Evolutionary conservation across 2,329 filamentous ascomycete species (phyloP).

Genomic region (Huntiella decipiens): DNA sequence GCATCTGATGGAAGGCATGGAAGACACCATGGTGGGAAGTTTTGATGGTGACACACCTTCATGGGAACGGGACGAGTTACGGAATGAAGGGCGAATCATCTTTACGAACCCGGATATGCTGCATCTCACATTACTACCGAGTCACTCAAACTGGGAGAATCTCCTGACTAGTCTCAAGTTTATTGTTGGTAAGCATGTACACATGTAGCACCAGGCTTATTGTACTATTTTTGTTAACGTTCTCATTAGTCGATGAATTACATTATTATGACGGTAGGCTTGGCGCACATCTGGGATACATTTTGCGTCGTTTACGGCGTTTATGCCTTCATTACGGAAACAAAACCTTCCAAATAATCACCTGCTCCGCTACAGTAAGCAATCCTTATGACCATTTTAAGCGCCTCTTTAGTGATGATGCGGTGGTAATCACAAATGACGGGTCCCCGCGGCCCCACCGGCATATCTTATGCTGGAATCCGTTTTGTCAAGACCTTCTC

Average conservation of each 20-base stretch:
- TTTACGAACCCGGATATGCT: slow-evolving; percentile 99
- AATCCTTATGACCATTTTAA: slow-evolving; percentile 86
- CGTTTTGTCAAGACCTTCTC: background rate
- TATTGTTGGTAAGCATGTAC: slow-evolving; percentile 43
- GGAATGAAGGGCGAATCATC: slow-evolving; percentile 78
- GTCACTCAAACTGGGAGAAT: slow-evolving; percentile 73
- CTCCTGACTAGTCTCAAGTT: slow-evolving; percentile 81
- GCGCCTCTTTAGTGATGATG: slow-evolving; percentile 76
- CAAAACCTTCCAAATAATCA: slow-evolving; percentile 53
- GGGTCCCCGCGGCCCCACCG: slow-evolving; percentile 48
- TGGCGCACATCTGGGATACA: slow-evolving; percentile 81
- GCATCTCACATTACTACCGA: slow-evolving; percentile 79
- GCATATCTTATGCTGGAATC: slow-evolving; percentile 8
- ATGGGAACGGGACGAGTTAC: slow-evolving; percentile 54
- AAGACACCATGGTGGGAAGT: slow-evolving; percentile 66
- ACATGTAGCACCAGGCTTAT: background rate
- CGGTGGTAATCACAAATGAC: slow-evolving; percentile 71
- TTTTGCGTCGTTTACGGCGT: slow-evolving; percentile 75
- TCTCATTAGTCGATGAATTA: slow-evolving; percentile 51
- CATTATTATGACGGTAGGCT: slow-evolving; percentile 95
- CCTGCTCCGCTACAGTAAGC: slow-evolving; percentile 88
- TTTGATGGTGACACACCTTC: slow-evolving; percentile 93
- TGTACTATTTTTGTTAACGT: background rate
- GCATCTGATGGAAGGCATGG: slow-evolving; percentile 57
- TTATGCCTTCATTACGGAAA: slow-evolving; percentile 88